Evolutionary conservation across 225 moss, liverwort and hornwort species (phyloP), one percentile per base, ranked within the genome.

Genomic region (Bryoerythrophyllum caledonicum): DNA sequence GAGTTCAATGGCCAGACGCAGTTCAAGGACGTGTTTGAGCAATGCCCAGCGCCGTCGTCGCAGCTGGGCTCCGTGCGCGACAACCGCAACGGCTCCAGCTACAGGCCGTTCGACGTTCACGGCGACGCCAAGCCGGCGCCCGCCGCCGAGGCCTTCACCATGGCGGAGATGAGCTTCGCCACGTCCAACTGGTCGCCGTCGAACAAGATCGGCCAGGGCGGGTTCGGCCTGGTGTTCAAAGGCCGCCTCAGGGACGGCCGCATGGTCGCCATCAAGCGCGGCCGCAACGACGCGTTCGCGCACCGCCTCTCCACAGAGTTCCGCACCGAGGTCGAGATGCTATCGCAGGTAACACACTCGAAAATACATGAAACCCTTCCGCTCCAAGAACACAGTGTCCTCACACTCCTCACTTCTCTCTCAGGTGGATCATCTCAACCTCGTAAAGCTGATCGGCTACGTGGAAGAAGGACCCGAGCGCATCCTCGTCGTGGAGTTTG

Each of bases 371-470:
- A 49, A 49, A 49, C 48, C 48, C 48, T 49, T 17, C n/a, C n/a
- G 16, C 46, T 16, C 10, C 9, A 2, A 38, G 10, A 15, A 16
- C 5, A 49, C 48, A 17, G 14, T 5, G 17, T 17, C 48, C 48
- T 49, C 48, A 49, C 48, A 44, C 3, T 9, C 10, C 10, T 37
- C 44, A 26, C 20, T 26, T 67, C 44, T 44, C 28, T 56, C 70
- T 60, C 85, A 93, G 88, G 93, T 93, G 70, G 91, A 91, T 80
- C 93, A 93, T 74, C 69, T 93, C 77, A 91, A 91, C 83, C 80
- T 93, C 35, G 93, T 93, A 64, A 93, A 90, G 76, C 59, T 93
- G 74, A 90, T 93, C 51, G 93, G 93, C 41, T 93, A 86, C 65
- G 68, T 93, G 80, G 91, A 93, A 81, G 89, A 91, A 82, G 88